Conservation (phyloP, 352 stramenopile genomes). For the Phytopythium boreale region DNA sequence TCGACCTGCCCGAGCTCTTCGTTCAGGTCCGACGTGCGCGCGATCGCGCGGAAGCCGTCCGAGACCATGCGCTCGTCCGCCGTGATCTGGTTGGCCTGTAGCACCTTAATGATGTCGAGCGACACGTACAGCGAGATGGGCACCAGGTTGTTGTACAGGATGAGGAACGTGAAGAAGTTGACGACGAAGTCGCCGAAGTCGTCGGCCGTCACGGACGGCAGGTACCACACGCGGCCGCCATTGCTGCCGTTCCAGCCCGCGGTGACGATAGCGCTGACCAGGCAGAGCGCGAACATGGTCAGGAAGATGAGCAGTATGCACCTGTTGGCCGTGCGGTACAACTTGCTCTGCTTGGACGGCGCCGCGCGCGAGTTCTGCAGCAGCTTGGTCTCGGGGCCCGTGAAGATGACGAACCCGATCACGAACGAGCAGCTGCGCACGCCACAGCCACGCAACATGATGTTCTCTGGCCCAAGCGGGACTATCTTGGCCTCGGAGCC, state of each 20-base stretch:
- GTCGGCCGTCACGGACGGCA: slow-evolving; percentile 37
- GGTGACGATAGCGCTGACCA: slow-evolving; percentile 40
- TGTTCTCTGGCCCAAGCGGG: slow-evolving; percentile 65
- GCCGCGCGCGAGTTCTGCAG: slow-evolving; percentile 73
- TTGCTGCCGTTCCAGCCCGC: slow-evolving; percentile 34
- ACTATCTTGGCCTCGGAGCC: slow-evolving; percentile 15
- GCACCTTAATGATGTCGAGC: slow-evolving; percentile 91
- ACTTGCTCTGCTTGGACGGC: slow-evolving; percentile 83
- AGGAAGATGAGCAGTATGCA: slow-evolving; percentile 76
- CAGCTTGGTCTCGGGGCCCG: slow-evolving; percentile 84
- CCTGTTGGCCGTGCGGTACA: slow-evolving; percentile 78
- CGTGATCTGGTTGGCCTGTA: slow-evolving; percentile 86
- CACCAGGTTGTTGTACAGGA: slow-evolving; percentile 95
- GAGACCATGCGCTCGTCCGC: slow-evolving; percentile 82
- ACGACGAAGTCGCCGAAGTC: slow-evolving; percentile 39
- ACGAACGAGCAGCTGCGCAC: slow-evolving; percentile 95
- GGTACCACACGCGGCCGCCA: slow-evolving; percentile 42
- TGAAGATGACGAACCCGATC: slow-evolving; percentile 93
- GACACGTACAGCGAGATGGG: slow-evolving; percentile 96
- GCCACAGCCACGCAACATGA: slow-evolving; percentile 92
- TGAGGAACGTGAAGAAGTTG: slow-evolving; percentile 91
- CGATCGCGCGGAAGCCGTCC: slow-evolving; percentile 70
- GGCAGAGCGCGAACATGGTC: slow-evolving; percentile 62
- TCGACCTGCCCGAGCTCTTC: slow-evolving; percentile 94
- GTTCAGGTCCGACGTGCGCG: slow-evolving; percentile 87